Evolutionary conservation across 495 filamentous ascomycete genomes (phyloP), one percentile per base, ranked within the genome.

Genomic region (Darksidea phi): DNA sequence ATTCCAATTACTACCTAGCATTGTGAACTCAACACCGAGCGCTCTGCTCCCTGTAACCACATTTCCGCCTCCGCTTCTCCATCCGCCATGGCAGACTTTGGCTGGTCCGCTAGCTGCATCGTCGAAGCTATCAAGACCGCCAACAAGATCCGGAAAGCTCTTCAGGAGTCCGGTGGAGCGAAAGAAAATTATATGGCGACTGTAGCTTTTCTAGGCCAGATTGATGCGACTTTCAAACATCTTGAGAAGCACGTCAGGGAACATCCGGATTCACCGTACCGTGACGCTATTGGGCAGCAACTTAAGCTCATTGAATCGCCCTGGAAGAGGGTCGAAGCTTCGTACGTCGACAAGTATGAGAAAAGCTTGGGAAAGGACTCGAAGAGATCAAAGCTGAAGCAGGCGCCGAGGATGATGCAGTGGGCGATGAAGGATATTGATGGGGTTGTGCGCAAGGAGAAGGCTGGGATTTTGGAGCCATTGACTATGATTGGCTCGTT

Each of bases 81-180:
- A 6, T 15, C 41, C 47, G 21, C 47, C 3, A 49, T 28, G 47
- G 20, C 21, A 15, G 47, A 28, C 5, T 54, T 54, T 28, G 50
- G 50, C 50, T 54, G 20, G 50, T 18, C 50, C 28, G 25, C 50
- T 17, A 24, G 26, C 50, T 54, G 50, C 28, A 17, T 38, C 50
- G 26, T 38, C 50, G 50, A 53, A 41, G 26, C 50, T 12, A 54
- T 54, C 50, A 54, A 54, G 18, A 13, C 36, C 34, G n/a, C 32
- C 17, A 21, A 36, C 32, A 38, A 54, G 37, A 37, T 38, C 25
- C 50, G 34, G n/a, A 54, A 54, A 21, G 50, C 50, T 41, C 36
- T 54, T 1, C 28, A 41, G 21, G 50, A 54, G 7, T 17, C 48
- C 2, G 34, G n/a, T 20, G 50, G 50, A 24, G 28, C 50, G 6